Evolutionary conservation across 2,329 filamentous ascomycete genomes (phyloP), one percentile per base, ranked within the genome.

Genomic region (Aspergillus sp.): DNA sequence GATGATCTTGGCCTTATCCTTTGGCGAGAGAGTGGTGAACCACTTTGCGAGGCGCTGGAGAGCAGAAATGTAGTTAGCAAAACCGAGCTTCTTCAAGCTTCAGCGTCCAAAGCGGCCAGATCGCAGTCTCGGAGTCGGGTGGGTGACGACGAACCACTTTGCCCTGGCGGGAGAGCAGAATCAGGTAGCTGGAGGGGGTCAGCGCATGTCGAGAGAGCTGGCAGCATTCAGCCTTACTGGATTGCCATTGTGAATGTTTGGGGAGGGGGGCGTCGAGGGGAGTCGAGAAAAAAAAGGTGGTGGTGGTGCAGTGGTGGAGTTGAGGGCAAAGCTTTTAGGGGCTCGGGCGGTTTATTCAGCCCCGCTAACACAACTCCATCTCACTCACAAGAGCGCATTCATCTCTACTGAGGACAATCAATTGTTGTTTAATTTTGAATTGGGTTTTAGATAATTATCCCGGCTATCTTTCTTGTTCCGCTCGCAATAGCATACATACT

Each of bases 1-100:
- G 84, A 99, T 93, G 74, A 99, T 98, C 84, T 99, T 99, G 79
- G 93, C 95, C 82, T 99, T 99, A 74, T 99, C 95, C 79, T 89
- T 97, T 63, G 95, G 95, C 37, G 93, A 96, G 62, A 99, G 85
- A 15, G 95, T 99, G 55, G 93, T 96, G 80, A 99, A 99, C 95
- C 95, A 99, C 82, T 99, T 99, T 67, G 95, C 95, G 56, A 99
- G 88, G 73, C 95, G 93, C 95, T 99, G 79, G 56, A 63, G 58
- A 65, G 48, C 56, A 66, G 55, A 58, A 64, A 54, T 63, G 60
- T 68, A 58, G 64, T 70, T 53, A 72, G 65, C 51, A 54, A 51
- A 27, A 34, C 27, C 51, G 33, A 41, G 51, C 51, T 54, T 39
- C 34, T 63, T 58, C 52, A 60, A 44, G 51, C 59, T 63, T 66